These are phyloP conservation scores for Chenopodium album DNA, from an alignment of 148 eudicot species.

Conservation along the genomic window DNA sequence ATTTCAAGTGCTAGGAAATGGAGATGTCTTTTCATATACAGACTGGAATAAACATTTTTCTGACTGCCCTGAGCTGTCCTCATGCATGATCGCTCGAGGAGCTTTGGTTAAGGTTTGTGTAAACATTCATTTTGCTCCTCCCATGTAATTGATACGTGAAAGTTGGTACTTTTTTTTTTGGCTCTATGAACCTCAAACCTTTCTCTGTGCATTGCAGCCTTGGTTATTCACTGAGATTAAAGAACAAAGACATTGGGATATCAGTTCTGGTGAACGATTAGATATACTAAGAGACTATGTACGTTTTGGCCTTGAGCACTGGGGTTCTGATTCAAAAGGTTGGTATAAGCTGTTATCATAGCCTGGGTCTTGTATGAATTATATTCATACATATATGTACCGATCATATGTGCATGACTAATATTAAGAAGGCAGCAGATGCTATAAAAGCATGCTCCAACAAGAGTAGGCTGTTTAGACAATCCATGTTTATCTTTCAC, in stretches of 20 bases:
- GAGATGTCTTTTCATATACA: constrained; percentile 79
- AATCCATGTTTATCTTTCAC: background rate
- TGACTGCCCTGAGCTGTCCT: constrained; percentile 79
- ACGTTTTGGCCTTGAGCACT: constrained; percentile 89
- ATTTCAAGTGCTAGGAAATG: constrained; percentile 88
- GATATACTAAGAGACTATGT: constrained; percentile 84
- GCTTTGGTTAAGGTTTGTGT: constrained; percentile 78
- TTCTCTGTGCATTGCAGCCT: constrained; percentile 56
- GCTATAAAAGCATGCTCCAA: background rate
- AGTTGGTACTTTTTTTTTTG: background rate
- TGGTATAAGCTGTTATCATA: constrained; percentile 4
- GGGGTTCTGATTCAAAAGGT: constrained; percentile 99
- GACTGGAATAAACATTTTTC: constrained; percentile 86
- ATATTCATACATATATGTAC: too few species aligned
- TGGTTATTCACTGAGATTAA: constrained; percentile 98
- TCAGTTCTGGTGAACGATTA: constrained; percentile 78
- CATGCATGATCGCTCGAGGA: constrained; percentile 97
- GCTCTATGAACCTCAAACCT: background rate
- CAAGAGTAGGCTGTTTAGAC: background rate
- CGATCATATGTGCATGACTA: background rate
- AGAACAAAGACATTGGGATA: constrained; percentile 98
- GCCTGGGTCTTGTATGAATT: background rate
- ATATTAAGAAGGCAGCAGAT: background rate
- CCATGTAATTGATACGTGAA: background rate
- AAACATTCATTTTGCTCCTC: background rate